Conservation (phyloP, 2,329 filamentous ascomycete genomes). For the Metarhizium album region DNA sequence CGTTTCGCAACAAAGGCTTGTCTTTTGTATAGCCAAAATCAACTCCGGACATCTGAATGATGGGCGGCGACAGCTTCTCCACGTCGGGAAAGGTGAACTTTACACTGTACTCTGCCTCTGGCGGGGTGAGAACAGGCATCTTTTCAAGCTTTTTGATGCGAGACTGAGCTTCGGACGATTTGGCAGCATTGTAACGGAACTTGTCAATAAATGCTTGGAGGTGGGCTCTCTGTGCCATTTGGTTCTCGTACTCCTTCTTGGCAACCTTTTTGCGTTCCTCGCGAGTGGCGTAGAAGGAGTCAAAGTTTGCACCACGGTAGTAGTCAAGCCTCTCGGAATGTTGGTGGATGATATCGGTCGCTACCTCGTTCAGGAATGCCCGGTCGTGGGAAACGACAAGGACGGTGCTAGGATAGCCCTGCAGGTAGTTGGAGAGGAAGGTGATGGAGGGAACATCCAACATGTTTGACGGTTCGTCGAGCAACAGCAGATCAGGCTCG, state of each 20-base stretch:
- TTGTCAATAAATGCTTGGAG: conserved; percentile 98
- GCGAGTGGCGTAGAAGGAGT: conserved; percentile 93
- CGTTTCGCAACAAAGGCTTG: conserved; percentile 68
- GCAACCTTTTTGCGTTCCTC: conserved; percentile 96
- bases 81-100: conserved; percentile 97
- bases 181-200: conserved; percentile 97
- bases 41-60: conserved; percentile 93
- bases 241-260: conserved; percentile 96
- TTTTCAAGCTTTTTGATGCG: conserved; percentile 98
- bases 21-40: conserved; percentile 80
- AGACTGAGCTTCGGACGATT: conserved; percentile 95
- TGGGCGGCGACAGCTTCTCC: conserved; percentile 92
- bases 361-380: conserved; percentile 96
- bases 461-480: conserved; percentile 99
- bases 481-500: conserved; percentile 87
- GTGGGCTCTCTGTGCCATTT: conserved; percentile 89
- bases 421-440: conserved; percentile 92
- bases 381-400: conserved; percentile 97
- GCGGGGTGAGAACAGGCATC: conserved; percentile 84
- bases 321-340: conserved; percentile 96
- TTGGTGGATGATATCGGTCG: conserved; percentile 98
- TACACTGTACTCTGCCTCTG: conserved; percentile 89
- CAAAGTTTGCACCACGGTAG: conserved; percentile 96
- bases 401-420: conserved; percentile 86
- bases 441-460: conserved; percentile 99